Evolutionary conservation across 768 basidiomycete genomes (phyloP).

Genomic region (Pleurotus platypus): DNA sequence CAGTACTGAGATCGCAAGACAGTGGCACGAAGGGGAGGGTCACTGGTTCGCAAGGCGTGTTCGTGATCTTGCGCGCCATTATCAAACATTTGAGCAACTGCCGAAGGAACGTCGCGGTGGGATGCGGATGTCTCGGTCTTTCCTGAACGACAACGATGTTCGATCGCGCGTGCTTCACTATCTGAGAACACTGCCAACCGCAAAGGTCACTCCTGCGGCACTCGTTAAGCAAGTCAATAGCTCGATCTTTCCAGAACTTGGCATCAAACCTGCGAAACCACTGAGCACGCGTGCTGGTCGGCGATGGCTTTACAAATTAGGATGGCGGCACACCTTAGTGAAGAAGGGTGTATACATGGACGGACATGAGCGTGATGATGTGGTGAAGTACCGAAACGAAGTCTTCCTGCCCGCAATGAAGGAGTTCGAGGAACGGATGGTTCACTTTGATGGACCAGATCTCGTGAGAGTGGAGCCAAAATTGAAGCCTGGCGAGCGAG

Average conservation of each 20-base stretch:
- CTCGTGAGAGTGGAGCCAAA: constrained; percentile 15
- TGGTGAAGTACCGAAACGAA: constrained; percentile 26
- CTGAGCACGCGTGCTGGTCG: constrained; percentile 28
- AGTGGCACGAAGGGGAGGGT: constrained; percentile 32
- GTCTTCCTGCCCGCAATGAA: constrained; percentile 23
- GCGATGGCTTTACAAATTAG: constrained; percentile 33
- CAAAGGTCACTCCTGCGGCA: constrained; percentile 23
- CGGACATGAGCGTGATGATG: constrained; percentile 33
- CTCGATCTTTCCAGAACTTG: constrained; percentile 26
- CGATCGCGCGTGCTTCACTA: constrained; percentile 12
- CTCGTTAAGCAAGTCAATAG: constrained; percentile 23
- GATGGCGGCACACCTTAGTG: constrained; percentile 21
- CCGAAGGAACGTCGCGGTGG: constrained; percentile 24
- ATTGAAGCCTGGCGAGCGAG: constrained; percentile 17
- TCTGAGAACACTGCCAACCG: constrained; percentile 18
- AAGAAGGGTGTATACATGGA: constrained; percentile 33
- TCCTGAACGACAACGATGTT: constrained; percentile 21
- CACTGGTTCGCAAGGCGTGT: constrained; percentile 23
- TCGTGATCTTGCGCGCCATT: constrained; percentile 20
- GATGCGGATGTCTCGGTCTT: constrained; percentile 7
- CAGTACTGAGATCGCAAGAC: constrained; percentile 29
- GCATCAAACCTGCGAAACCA: constrained; percentile 19
- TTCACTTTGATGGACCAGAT: constrained; percentile 17
- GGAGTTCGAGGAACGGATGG: constrained; percentile 19
- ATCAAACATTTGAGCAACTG: constrained; percentile 16